Percentiles rank a stretch among this genome's conserved stretches.
Evolutionary conservation across 108 stramenopile species (phyloP).

Genomic region (Nitzschia putrida): DNA sequence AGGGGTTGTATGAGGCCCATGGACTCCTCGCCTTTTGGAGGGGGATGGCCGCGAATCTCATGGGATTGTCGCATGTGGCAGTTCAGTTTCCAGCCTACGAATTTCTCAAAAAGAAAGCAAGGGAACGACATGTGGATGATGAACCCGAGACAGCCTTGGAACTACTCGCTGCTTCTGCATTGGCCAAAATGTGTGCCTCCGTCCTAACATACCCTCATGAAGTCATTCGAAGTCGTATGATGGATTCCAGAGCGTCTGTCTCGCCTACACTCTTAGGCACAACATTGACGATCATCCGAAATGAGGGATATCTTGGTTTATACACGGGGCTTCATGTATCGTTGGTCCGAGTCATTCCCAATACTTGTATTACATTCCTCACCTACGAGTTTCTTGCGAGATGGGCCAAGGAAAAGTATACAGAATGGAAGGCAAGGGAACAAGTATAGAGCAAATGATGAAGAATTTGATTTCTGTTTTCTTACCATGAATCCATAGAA

Average conservation of each 20-base stretch:
- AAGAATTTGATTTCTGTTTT: too few relatives aligned
- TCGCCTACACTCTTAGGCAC: conserved; percentile 51
- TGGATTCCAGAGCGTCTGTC: conserved; percentile 65
- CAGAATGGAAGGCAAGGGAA: not conserved
- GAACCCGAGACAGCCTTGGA: conserved; percentile 61
- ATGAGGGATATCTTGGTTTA: conserved; percentile 74
- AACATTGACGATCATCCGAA: conserved; percentile 45
- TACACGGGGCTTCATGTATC: conserved; percentile 81
- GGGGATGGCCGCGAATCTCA: conserved; percentile 84
- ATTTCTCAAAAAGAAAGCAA: conserved; percentile 64
- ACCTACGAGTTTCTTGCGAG: conserved; percentile 81
- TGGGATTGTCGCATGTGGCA: conserved; percentile 88
- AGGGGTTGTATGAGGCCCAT: conserved; percentile 47
- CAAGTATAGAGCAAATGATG: too few relatives aligned
- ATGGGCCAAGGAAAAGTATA: conserved; percentile 53
- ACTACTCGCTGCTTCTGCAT: conserved; percentile 71
- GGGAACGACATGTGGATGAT: conserved; percentile 35
- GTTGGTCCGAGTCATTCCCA: conserved; percentile 84
- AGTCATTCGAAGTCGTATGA: conserved; percentile 86
- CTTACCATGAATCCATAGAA: too few relatives aligned
- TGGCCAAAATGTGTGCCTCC: conserved; percentile 83
- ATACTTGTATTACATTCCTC: conserved; percentile 87
- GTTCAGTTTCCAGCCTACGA: conserved; percentile 94
- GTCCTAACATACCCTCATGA: conserved; percentile 90
- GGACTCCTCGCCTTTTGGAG: conserved; percentile 85